Evolutionary conservation across 306 rosid species (phyloP).

Genomic region (Spatholobus suberectus): DNA sequence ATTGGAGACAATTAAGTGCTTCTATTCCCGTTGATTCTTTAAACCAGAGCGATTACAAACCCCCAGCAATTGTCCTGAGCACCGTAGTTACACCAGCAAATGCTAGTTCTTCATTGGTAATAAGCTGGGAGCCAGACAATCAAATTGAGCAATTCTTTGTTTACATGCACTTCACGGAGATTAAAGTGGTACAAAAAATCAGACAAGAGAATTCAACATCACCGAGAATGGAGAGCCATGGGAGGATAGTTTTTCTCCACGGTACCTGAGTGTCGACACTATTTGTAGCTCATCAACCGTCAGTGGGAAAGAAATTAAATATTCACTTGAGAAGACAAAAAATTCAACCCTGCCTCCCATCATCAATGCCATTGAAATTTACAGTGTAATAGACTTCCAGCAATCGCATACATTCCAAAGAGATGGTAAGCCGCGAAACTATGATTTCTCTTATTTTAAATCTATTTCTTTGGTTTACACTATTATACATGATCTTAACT

Average conservation of each 20-base stretch:
- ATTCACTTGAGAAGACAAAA: background rate
- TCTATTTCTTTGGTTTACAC: background rate
- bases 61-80: constrained; percentile 34
- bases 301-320: background rate
- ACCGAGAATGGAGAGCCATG: background rate
- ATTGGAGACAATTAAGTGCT: constrained; percentile 5
- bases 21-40: background rate
- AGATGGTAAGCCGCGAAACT: constrained; percentile 42
- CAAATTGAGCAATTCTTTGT: background rate
- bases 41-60: background rate
- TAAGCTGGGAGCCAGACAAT: background rate
- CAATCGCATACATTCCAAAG: constrained; percentile 38
- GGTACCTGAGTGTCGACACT: background rate
- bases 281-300: accelerated
- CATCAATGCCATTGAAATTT: constrained; percentile 46
- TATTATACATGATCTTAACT: background rate
- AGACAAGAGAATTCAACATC: constrained; percentile 44
- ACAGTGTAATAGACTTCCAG: background rate
- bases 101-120: background rate
- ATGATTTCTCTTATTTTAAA: background rate
- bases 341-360: constrained; percentile 48
- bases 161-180: constrained; percentile 47
- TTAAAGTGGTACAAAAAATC: constrained; percentile 19
- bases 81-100: constrained; percentile 36
- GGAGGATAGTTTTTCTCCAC: background rate